Evolutionary conservation across 2,329 filamentous ascomycete genomes (phyloP).

Genomic region (Aspergillus sp.): DNA sequence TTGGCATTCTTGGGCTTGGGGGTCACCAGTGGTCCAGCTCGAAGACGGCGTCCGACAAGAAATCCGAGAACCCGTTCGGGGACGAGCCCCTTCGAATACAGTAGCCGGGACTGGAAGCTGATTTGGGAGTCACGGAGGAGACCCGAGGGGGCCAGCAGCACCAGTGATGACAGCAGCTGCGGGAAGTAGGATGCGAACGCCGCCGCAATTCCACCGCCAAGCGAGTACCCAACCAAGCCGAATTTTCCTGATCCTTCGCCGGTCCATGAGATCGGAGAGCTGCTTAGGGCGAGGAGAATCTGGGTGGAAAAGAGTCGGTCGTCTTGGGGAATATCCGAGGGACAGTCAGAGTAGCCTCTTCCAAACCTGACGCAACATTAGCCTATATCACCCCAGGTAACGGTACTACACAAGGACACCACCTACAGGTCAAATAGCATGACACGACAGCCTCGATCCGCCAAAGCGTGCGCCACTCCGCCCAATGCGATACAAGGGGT

Average conservation of each 20-base stretch:
- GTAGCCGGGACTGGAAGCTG: conserved; percentile 57
- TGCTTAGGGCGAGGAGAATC: conserved; percentile 67
- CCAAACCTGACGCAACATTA: conserved; percentile 45
- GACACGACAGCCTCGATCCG: conserved; percentile 66
- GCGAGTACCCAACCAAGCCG: conserved; percentile 72
- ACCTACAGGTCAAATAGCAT: conserved; percentile 67
- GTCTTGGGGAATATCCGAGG: conserved; percentile 66
- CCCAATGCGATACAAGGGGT: conserved; percentile 71
- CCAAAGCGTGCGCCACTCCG: conserved; percentile 64
- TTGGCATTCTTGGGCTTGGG: conserved; percentile 30
- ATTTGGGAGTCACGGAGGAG: conserved; percentile 66
- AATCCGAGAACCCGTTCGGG: conserved; percentile 56
- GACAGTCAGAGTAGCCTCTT: conserved; percentile 72
- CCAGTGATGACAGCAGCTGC: conserved; percentile 63
- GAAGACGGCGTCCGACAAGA: conserved; percentile 52
- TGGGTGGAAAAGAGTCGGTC: conserved; percentile 70
- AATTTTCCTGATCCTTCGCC: conserved; percentile 53
- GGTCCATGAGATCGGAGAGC: conserved; percentile 68
- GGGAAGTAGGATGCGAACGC: conserved; percentile 70
- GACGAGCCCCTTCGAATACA: conserved; percentile 61
- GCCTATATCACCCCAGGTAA: neutral
- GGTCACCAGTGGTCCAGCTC: conserved; percentile 38
- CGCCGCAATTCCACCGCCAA: conserved; percentile 72
- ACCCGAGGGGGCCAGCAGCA: conserved; percentile 77
- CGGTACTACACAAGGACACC: neutral